Conservation (phyloP, 768 basidiomycete species). For the Rhizopogon vulgaris region DNA sequence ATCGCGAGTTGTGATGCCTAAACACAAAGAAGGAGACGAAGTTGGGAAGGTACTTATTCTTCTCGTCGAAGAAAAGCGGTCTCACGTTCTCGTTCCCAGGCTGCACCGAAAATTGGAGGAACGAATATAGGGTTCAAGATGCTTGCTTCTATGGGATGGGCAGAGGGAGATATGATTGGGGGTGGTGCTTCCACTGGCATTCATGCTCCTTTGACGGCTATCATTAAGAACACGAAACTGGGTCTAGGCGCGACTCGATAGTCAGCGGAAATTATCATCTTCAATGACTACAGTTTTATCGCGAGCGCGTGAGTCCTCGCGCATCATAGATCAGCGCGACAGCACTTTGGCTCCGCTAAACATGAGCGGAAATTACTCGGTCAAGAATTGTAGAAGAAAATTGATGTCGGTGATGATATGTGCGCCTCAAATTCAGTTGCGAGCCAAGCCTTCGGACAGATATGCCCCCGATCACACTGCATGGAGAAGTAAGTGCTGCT, state of each 20-base stretch:
- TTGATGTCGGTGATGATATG: no score
- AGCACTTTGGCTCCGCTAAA: no score
- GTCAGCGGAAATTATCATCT: neutral
- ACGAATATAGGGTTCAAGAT: constrained; percentile 84
- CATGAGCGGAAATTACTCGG: no score
- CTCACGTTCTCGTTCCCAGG: constrained; percentile 30
- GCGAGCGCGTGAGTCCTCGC: no score
- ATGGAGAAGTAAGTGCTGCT: no score
- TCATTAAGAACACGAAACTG: constrained; percentile 81
- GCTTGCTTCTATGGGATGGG: constrained; percentile 89
- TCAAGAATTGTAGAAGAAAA: no score
- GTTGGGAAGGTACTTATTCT: constrained; percentile 62
- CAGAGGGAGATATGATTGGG: constrained; percentile 76
- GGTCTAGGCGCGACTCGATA: constrained; percentile 63
- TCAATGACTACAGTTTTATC: neutral
- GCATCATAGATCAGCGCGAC: no score
- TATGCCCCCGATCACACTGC: no score
- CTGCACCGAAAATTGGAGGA: constrained; percentile 75
- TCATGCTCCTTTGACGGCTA: constrained; percentile 70
- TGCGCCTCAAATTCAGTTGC: no score
- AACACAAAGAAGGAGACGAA: constrained; percentile 77
- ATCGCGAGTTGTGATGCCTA: constrained; percentile 26
- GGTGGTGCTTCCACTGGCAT: constrained; percentile 49
- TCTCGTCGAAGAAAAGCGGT: neutral
- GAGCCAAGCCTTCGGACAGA: no score